Evolutionary conservation across 2,329 filamentous ascomycete genomes (phyloP), one percentile per base, ranked within the genome.

Genomic region (Stylonectria norvegica): DNA sequence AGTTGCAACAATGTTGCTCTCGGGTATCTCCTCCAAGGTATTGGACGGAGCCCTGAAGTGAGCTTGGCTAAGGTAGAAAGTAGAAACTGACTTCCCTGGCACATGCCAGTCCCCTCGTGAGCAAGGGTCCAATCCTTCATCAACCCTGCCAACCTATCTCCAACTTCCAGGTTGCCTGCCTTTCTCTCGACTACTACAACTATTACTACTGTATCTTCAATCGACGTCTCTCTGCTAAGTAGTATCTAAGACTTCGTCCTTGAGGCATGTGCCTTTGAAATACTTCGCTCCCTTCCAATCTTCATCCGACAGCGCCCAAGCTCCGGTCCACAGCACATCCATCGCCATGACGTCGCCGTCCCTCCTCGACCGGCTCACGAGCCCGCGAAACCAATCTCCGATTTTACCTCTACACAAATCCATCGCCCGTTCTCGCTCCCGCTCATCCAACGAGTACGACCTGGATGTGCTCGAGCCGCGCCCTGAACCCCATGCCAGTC

Each of bases 391-490:
- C 12, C 48, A 48, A 34, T 46, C 56, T 2, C 55, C 59, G 5
- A 46, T 56, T 7, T 49, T 60, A 6, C 56, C 61, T 7, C 36
- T 62, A 5, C 57, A 59, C 22, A 52, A 47, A 19, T 45, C 55
- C 19, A 43, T 48, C 20, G 33, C 46, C 16, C 56, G 51, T 20
- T 50, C 56, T 9, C 44, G 48, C 20, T 32, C 46, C 16, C 56
- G 51, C 20, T 50, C 56, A 10, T 50, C 57, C 9, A 60, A 52
- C 47, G 64, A 67, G 35, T 67, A 68, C 46, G 55, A 63, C 30
- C 57, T 70, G n/a, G 58, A 66, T 20, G 56, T 65, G 27, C 62
- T 70, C 7, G 59, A 65, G n/a, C 66, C 67, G 9, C 57, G 56
- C 25, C 62, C 61, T 5, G 57, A 64, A n/a, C n/a, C n/a, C n/a